Percentiles rank a stretch among this genome's conserved stretches.
These are phyloP conservation scores for Volutella citrinella DNA, from an alignment of 2,329 filamentous ascomycete genomes.

Conservation along the genomic window DNA sequence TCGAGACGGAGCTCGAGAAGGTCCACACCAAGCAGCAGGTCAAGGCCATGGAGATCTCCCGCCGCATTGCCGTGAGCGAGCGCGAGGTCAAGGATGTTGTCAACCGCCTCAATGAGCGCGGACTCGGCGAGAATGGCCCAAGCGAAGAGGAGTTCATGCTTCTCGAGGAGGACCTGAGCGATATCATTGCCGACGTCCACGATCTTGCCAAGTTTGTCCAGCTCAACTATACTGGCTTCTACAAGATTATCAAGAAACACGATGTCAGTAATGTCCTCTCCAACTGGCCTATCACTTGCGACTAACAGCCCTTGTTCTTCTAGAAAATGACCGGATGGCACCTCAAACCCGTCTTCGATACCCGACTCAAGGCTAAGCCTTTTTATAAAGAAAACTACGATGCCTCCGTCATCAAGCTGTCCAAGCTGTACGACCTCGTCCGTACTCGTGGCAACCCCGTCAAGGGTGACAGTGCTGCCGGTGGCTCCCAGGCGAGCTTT, in stretches of 20 bases:
- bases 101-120: conserved; percentile 64
- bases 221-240: conserved; percentile 97
- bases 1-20: conserved; percentile 93
- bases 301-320: not conserved
- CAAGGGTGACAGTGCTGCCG: conserved; percentile 87
- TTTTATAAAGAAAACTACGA: conserved; percentile 99
- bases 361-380: conserved; percentile 89
- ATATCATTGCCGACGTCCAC: conserved; percentile 97
- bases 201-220: conserved; percentile 98
- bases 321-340: conserved; percentile 95
- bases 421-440: conserved; percentile 91
- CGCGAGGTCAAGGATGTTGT: conserved; percentile 88
- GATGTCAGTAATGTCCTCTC: conserved; percentile 63
- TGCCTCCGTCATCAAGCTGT: conserved; percentile 89
- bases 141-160: conserved; percentile 91
- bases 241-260: conserved; percentile 99
- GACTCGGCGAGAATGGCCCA: conserved; percentile 56
- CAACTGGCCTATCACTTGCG: not conserved
- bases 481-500: conserved; percentile 91
- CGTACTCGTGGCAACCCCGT: conserved; percentile 89
- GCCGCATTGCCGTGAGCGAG: conserved; percentile 83
- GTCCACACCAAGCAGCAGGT: conserved; percentile 97
- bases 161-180: conserved; percentile 90
- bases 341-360: conserved; percentile 92
- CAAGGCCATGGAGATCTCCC: conserved; percentile 93